A percentile compares a stretch with the other conserved stretches of the same genome.
Evolutionary conservation across 2,329 filamentous ascomycete genomes (phyloP).

Genomic region (Colletotrichum salicis): DNA sequence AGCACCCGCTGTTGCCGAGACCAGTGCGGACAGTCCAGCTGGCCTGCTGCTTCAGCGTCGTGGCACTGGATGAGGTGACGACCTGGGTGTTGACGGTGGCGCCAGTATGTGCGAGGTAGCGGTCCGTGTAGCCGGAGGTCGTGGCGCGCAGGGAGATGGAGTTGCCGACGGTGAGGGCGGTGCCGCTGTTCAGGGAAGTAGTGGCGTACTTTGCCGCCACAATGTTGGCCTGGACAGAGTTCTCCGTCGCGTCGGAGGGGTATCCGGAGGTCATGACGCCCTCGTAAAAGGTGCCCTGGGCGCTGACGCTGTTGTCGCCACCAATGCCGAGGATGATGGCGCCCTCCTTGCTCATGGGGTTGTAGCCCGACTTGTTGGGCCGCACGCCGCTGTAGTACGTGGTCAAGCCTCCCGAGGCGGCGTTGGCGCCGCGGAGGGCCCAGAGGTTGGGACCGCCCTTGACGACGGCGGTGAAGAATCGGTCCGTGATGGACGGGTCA

Average conservation of each 20-base stretch:
- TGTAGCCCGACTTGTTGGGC: slow-evolving; percentile 63
- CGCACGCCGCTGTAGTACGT: slow-evolving; percentile 69
- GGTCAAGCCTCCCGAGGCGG: slow-evolving; percentile 62
- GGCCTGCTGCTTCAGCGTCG: slow-evolving; percentile 60
- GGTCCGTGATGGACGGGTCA: slow-evolving; percentile 62
- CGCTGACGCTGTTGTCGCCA: slow-evolving; percentile 71
- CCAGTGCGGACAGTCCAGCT: slow-evolving; percentile 66
- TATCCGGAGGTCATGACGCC: slow-evolving; percentile 73
- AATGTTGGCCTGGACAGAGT: slow-evolving; percentile 68
- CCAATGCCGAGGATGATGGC: slow-evolving; percentile 76
- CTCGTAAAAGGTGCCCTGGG: slow-evolving; percentile 73
- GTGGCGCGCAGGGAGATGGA: slow-evolving; percentile 66
- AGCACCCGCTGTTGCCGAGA: slow-evolving; percentile 66
- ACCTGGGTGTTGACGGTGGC: slow-evolving; percentile 64
- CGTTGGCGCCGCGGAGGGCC: slow-evolving; percentile 69
- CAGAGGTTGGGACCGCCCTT: slow-evolving; percentile 68
- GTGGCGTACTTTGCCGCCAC: slow-evolving; percentile 67
- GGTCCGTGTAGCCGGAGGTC: slow-evolving; percentile 62
- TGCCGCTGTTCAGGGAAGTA: slow-evolving; percentile 58
- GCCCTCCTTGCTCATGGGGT: slow-evolving; percentile 73
- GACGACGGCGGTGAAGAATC: slow-evolving; percentile 67
- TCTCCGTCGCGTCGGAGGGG: slow-evolving; percentile 68
- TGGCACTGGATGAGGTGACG: slow-evolving; percentile 61
- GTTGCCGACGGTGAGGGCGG: slow-evolving; percentile 57
- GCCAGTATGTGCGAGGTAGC: slow-evolving; percentile 65